These are phyloP conservation scores for Aspergillus viridinutans DNA, from an alignment of 2,329 filamentous ascomycete genomes.

Conservation along the genomic window DNA sequence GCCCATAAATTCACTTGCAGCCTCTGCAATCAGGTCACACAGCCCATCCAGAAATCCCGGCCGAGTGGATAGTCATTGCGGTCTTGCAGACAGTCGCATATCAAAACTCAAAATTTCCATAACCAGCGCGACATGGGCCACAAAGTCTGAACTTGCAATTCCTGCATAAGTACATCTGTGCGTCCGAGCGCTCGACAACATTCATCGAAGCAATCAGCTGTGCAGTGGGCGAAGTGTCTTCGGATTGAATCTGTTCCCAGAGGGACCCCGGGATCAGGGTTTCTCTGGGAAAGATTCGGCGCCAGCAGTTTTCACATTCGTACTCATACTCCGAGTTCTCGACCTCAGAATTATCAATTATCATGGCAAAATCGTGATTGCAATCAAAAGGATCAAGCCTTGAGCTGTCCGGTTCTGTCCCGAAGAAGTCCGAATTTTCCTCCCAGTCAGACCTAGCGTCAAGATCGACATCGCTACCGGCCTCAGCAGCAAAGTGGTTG, in stretches of 20 bases:
- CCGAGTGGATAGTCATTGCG: neutral
- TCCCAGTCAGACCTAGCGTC: constrained; percentile 17
- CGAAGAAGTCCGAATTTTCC: constrained; percentile 36
- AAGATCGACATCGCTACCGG: constrained; percentile 7
- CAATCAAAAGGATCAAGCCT: neutral
- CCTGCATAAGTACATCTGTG: neutral
- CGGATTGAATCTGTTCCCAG: neutral
- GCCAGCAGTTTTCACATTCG: constrained; percentile 15
- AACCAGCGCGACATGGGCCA: neutral
- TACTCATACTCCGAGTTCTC: constrained; percentile 3
- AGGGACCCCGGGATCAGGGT: neutral
- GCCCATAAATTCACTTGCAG: neutral
- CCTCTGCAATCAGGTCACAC: neutral
- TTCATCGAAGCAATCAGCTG: neutral
- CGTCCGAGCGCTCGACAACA: neutral
- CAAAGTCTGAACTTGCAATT: neutral
- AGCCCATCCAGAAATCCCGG: neutral
- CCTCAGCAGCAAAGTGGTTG: neutral
- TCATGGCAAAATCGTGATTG: constrained; percentile 1
- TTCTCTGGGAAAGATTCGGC: neutral
- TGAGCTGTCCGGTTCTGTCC: constrained; percentile 9
- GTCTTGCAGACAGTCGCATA: neutral
- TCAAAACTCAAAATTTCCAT: neutral
- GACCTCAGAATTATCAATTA: neutral
- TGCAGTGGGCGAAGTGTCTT: neutral